These are phyloP conservation scores for Aphanocladium album DNA, from an alignment of 2,329 filamentous ascomycete species.

Conservation along the genomic window DNA sequence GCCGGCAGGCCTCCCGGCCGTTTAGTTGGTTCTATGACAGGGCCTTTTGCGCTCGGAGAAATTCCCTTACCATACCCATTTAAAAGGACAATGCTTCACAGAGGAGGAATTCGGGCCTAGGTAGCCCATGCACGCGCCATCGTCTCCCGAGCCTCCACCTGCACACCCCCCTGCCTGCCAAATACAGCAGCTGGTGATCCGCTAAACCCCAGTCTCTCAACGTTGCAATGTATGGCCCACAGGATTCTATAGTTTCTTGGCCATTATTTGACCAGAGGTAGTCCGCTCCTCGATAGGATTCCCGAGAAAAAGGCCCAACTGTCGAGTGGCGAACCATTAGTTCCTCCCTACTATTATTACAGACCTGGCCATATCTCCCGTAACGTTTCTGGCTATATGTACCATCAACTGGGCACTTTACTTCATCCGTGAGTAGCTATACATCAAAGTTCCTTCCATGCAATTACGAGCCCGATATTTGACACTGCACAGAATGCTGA, in stretches of 20 bases:
- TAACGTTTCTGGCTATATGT: conserved; percentile 19
- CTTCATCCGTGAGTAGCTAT: neutral
- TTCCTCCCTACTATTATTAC: conserved; percentile 10
- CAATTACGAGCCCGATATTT: neutral
- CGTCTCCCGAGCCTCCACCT: neutral
- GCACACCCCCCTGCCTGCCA: neutral
- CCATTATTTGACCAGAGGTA: neutral
- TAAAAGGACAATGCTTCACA: neutral
- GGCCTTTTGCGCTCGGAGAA: neutral
- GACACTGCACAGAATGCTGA: neutral
- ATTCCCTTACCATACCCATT: neutral
- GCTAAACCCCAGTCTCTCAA: conserved; percentile 17
- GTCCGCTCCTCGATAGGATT: neutral
- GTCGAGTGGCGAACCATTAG: conserved; percentile 21
- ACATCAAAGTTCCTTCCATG: neutral
- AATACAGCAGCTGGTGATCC: neutral
- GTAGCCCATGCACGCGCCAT: neutral
- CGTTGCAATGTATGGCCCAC: conserved; percentile 32
- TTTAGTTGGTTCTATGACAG: neutral
- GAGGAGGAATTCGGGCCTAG: neutral
- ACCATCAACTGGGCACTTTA: conserved; percentile 12
- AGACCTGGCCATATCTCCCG: conserved; percentile 23
- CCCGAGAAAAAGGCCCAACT: neutral
- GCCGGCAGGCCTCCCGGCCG: neutral
- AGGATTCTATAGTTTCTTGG: neutral